phyloP scores from a whole-genome alignment of 805 yeast species.

The Candida loeiensis region DNA sequence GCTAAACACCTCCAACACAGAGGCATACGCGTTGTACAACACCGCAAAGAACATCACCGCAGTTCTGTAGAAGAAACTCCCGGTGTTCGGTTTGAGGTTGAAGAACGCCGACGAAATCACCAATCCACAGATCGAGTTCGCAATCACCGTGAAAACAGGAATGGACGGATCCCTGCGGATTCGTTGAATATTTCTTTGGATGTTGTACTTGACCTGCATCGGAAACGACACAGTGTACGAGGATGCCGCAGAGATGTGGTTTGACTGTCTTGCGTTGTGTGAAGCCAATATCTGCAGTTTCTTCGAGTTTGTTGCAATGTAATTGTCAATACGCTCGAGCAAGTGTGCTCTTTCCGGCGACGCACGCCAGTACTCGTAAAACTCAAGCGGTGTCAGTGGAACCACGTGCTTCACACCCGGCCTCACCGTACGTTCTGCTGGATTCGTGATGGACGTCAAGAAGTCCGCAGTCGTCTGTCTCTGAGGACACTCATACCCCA shows the following conservation, averaged over 20 bases:
- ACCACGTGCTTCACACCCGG: constrained; percentile 50
- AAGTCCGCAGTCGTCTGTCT: constrained; percentile 70
- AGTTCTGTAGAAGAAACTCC: constrained; percentile 60
- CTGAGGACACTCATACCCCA: constrained; percentile 61
- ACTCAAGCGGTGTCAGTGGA: constrained; percentile 55
- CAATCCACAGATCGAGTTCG: constrained; percentile 54
- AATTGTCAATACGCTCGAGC: constrained; percentile 38
- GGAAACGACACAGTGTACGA: constrained; percentile 34
- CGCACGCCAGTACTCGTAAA: constrained; percentile 55
- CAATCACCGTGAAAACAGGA: constrained; percentile 47
- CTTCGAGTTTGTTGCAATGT: constrained; percentile 24
- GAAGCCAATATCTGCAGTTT: constrained; percentile 15
- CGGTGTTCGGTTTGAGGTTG: constrained; percentile 46
- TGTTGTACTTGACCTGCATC: constrained; percentile 41
- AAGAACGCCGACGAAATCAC: constrained; percentile 60
- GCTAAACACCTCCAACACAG: constrained; percentile 57
- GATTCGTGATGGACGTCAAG: constrained; percentile 65
- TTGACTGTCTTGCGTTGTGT: constrained; percentile 37
- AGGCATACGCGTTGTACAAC: constrained; percentile 56
- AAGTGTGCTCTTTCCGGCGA: constrained; percentile 49
- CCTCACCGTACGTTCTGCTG: constrained; percentile 50
- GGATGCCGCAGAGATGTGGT: constrained; percentile 30
- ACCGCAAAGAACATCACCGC: constrained; percentile 61
- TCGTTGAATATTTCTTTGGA: constrained; percentile 52
- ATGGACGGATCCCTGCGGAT: constrained; percentile 56